Evolutionary conservation across 208 protist genomes (phyloP), one percentile per base, ranked within the genome.

Genomic region (Trypanosoma congolense): DNA sequence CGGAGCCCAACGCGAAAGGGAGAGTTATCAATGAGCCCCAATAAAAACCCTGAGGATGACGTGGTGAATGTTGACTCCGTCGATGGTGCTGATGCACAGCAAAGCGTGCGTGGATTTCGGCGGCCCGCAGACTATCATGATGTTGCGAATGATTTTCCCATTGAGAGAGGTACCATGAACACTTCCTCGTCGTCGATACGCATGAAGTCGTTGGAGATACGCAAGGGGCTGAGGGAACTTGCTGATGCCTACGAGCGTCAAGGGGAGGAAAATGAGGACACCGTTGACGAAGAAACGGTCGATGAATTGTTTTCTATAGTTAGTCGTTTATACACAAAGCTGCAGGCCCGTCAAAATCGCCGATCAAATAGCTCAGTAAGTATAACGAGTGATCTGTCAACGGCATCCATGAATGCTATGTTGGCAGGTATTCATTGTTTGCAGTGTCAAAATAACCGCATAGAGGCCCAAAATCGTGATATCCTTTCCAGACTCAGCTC

Each of bases 401-500:
- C 22, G 24, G 48, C 30, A 21, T 75, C 68, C 3, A n/a, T 59
- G 3, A 56, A 58, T 30, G 22, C 48, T n/a, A 44, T 86, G n/a
- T 24, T 73, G 25, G 28, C 46, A 0, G 66, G 85, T 65, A 25
- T 89, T 22, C 44, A 65, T 14, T 70, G 61, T 41, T 60, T 88
- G 46, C 73, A 84, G 48, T 41, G 49, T 28, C 81, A 89, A 35
- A 85, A 75, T 31, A 53, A 26, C 35, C 63, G 73, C 22, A 64
- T 89, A 8, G 81, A 82, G 49, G 60, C 64, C 26, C 81, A 89
- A 48, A 89, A 89, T 58, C 41, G 53, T 18, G 56, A 61, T 38
- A 89, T 89, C 19, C 62, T 89, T 18, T 16, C 56, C 12, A 57
- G 41, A 12, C 60, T 87, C 30, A 25, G 35, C 12, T 24, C 4